Conservation (phyloP, 2,329 filamentous ascomycete species). For the Botrytis aclada region DNA sequence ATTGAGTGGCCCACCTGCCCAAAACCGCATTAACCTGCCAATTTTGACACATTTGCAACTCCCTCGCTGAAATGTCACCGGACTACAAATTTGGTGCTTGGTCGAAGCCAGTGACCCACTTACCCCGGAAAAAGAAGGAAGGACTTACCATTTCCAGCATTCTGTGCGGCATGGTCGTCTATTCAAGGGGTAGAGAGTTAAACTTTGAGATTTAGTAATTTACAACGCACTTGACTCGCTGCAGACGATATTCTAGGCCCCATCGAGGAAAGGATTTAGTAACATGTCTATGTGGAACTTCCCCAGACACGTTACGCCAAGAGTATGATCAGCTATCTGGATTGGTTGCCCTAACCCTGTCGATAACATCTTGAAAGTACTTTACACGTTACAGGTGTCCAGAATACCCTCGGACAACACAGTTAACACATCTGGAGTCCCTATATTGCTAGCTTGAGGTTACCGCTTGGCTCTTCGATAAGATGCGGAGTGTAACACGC, state of each 20-base stretch:
- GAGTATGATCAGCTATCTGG: not conserved
- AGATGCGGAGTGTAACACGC: not conserved
- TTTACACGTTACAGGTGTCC: not conserved
- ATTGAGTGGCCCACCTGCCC: not conserved
- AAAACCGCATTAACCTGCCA: not conserved
- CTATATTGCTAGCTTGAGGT: not conserved
- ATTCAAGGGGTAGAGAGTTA: not conserved
- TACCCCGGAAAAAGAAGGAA: not conserved
- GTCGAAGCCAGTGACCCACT: not conserved
- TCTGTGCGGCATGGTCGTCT: not conserved
- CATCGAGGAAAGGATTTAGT: not conserved
- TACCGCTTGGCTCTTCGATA: not conserved
- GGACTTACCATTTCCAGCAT: not conserved
- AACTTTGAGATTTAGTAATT: not conserved
- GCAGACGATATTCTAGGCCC: not conserved
- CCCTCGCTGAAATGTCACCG: not conserved
- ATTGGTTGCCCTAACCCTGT: not conserved
- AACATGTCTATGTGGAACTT: not conserved
- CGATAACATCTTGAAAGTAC: not conserved
- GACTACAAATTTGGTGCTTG: not conserved
- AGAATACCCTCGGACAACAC: not conserved
- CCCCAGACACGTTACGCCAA: not conserved
- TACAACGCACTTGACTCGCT: not conserved
- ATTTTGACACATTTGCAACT: not conserved
- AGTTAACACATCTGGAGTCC: not conserved